phyloP scores from a whole-genome alignment of 1,139 yeast genomes.

The Arxiozyma slooffiae region DNA sequence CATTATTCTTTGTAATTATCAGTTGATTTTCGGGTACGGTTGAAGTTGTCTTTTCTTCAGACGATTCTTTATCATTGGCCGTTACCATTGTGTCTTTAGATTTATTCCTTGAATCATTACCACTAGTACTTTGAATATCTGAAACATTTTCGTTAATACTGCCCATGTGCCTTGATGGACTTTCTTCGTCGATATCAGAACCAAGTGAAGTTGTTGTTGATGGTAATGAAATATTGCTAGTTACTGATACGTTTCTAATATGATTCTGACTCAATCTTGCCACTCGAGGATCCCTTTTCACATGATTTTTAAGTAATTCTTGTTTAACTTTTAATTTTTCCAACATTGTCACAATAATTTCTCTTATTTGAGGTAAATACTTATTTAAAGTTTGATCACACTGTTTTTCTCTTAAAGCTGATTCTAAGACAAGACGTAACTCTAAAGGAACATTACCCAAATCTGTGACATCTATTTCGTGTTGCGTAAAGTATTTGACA shows the following conservation, averaged over 20 bases:
- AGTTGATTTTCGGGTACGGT: slow-evolving; percentile 1
- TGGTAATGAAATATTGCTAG: slow-evolving; percentile 7
- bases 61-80: background rate
- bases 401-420: slow-evolving; percentile 78
- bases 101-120: background rate
- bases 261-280: slow-evolving; percentile 4
- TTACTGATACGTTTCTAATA: slow-evolving; percentile 7
- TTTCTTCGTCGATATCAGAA: background rate
- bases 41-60: background rate
- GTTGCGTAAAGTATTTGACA: slow-evolving; percentile 57
- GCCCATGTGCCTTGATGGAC: background rate
- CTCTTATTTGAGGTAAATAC: slow-evolving; percentile 77
- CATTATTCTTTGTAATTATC: slow-evolving; percentile 18
- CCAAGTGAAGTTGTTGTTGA: background rate
- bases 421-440: slow-evolving; percentile 71
- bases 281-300: slow-evolving; percentile 17
- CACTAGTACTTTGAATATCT: background rate
- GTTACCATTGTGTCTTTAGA: background rate
- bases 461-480: slow-evolving; percentile 62
- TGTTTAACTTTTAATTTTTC: slow-evolving; percentile 79
- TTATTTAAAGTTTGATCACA: slow-evolving; percentile 73
- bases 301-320: slow-evolving; percentile 34
- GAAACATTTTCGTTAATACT: background rate
- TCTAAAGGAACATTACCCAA: slow-evolving; percentile 70
- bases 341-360: slow-evolving; percentile 71